Evolutionary conservation across 495 filamentous ascomycete genomes (phyloP).

Genomic region (Mytilinidion resinicola): DNA sequence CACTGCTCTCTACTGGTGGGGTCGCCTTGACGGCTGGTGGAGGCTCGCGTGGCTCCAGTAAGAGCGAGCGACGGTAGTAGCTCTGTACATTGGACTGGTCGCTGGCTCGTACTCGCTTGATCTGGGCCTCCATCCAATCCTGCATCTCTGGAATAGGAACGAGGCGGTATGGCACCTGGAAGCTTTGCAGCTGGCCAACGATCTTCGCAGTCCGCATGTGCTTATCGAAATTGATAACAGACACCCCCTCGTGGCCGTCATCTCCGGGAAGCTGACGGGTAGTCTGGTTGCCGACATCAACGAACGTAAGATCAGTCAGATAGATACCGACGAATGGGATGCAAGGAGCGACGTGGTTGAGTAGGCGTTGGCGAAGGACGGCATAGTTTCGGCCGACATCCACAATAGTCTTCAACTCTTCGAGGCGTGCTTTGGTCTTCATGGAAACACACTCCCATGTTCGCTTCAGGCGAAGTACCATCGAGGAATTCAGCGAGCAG

Average conservation of each 20-base stretch:
- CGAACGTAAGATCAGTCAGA: constrained; percentile 80
- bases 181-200: constrained; percentile 91
- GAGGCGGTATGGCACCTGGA: constrained; percentile 91
- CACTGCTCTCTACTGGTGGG: constrained; percentile 9
- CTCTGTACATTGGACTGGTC: constrained; percentile 74
- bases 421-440: constrained; percentile 76
- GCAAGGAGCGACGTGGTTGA: constrained; percentile 85
- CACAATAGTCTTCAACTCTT: constrained; percentile 70
- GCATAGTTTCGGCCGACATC: constrained; percentile 88
- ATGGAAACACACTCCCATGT: constrained; percentile 89
- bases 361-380: constrained; percentile 78
- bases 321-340: constrained; percentile 97
- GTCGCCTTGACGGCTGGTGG: constrained; percentile 9
- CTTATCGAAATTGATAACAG: constrained; percentile 98
- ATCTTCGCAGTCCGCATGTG: constrained; percentile 89
- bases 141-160: constrained; percentile 83
- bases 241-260: constrained; percentile 49
- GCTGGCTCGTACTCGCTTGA: constrained; percentile 70
- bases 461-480: constrained; percentile 81
- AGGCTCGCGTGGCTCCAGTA: constrained; percentile 76
- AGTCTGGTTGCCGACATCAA: constrained; percentile 88
- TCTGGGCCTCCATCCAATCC: constrained; percentile 83
- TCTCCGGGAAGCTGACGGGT: constrained; percentile 57
- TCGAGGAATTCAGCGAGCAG: constrained; percentile 84
- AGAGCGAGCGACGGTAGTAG: constrained; percentile 75